phyloP scores from a whole-genome alignment of 2,329 filamentous ascomycete genomes.

The Colletotrichum nymphaeae region DNA sequence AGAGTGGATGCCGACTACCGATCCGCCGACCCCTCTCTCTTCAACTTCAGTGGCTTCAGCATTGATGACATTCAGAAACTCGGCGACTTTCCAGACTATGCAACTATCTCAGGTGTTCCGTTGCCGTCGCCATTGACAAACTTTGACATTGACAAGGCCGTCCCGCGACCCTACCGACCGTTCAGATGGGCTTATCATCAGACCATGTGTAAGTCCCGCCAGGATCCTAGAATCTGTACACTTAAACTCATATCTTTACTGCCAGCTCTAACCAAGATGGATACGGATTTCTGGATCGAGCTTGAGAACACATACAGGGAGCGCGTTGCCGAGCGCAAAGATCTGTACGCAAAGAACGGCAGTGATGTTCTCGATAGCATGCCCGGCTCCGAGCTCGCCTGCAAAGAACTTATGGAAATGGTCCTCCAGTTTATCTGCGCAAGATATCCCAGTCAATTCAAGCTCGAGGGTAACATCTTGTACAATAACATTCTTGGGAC shows the following conservation, averaged over 20 bases:
- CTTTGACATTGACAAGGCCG: constrained; percentile 77
- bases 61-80: constrained; percentile 75
- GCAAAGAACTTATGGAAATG: constrained; percentile 92
- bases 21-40: constrained; percentile 49
- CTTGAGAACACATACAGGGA: constrained; percentile 78
- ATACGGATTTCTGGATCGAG: constrained; percentile 91
- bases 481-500: constrained; percentile 76
- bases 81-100: constrained; percentile 84
- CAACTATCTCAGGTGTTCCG: constrained; percentile 78
- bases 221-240: no score
- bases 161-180: constrained; percentile 81
- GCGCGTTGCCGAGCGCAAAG: constrained; percentile 76
- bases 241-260: constrained; percentile 21
- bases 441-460: constrained; percentile 82
- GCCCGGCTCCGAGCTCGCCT: constrained; percentile 81
- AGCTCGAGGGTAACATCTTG: constrained; percentile 68
- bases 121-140: constrained; percentile 70
- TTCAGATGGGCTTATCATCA: constrained; percentile 90
- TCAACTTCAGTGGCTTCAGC: constrained; percentile 77
- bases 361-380: constrained; percentile 73
- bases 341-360: constrained; percentile 72
- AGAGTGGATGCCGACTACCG: constrained; percentile 49
- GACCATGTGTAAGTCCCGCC: constrained; percentile 80
- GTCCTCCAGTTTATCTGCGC: constrained; percentile 81
- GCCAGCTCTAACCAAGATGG: constrained; percentile 77